Percentiles rank a stretch among this genome's conserved stretches.
phyloP scores from a whole-genome alignment of 306 rosid genomes.

The Fragaria iinumae region DNA sequence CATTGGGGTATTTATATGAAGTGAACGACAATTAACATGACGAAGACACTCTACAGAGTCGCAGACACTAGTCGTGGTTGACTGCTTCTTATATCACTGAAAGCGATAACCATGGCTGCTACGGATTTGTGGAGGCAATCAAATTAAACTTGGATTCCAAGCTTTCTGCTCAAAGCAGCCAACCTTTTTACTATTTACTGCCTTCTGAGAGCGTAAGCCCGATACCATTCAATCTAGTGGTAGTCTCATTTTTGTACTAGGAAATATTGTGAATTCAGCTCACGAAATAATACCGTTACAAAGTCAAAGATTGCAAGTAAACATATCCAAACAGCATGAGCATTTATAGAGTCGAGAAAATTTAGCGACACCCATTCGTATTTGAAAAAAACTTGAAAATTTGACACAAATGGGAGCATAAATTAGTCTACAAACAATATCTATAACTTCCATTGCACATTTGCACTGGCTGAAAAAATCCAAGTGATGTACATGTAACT shows the following conservation, averaged over 20 bases:
- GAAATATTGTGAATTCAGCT: no score
- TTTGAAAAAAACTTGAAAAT: neutral
- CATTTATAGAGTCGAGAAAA: neutral
- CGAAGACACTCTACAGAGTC: neutral
- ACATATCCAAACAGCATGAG: neutral
- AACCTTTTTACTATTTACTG: no score
- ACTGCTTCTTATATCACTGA: neutral
- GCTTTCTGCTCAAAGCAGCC: no score
- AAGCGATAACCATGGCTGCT: neutral
- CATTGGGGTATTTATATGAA: neutral
- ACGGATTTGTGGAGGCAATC: neutral
- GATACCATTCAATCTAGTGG: no score
- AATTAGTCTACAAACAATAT: conserved; percentile 11
- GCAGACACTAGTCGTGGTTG: neutral
- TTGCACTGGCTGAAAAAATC: neutral
- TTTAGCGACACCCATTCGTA: neutral
- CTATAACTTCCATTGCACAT: neutral
- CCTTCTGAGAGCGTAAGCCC: no score
- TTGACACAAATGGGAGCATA: neutral
- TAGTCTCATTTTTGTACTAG: no score
- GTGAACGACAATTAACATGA: neutral
- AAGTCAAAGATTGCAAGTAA: no score
- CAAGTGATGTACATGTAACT: conserved; percentile 2
- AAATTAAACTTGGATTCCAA: neutral
- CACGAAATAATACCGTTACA: no score